Conservation (phyloP, 1,139 yeast genomes). For the Lodderomyces elongisporus region DNA sequence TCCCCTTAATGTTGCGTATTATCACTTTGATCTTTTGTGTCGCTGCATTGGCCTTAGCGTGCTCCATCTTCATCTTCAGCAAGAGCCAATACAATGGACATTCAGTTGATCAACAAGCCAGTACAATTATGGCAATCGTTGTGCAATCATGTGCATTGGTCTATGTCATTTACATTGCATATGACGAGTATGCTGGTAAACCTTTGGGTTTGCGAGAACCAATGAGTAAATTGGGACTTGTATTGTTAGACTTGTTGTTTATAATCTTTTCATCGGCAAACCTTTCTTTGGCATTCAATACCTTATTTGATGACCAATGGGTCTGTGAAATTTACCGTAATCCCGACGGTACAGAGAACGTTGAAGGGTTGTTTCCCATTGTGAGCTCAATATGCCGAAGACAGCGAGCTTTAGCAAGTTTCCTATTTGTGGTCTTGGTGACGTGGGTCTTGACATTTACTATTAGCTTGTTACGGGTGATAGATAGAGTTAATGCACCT, state of each 20-base stretch:
- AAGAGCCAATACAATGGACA: conserved; percentile 29
- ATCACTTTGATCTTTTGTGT: conserved; percentile 59
- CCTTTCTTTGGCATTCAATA: conserved; percentile 76
- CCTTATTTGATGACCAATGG: conserved; percentile 79
- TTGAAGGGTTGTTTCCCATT: conserved; percentile 23
- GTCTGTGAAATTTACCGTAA: conserved; percentile 47
- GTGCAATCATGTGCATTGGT: conserved; percentile 77
- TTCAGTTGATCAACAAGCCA: conserved; percentile 70
- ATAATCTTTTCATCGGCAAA: conserved; percentile 94
- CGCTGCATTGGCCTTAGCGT: conserved; percentile 64
- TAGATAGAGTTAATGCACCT: conserved; percentile 40
- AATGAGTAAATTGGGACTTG: conserved; percentile 69
- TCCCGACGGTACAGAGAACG: conserved; percentile 19
- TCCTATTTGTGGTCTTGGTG: conserved; percentile 66
- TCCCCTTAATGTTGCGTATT: conserved; percentile 73
- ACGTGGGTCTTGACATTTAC: conserved; percentile 86
- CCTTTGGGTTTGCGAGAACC: conserved; percentile 89
- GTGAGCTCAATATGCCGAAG: conserved; percentile 61
- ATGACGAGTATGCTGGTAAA: conserved; percentile 87
- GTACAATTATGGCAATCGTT: conserved; percentile 86
- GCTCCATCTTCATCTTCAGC: conserved; percentile 55
- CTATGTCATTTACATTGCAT: conserved; percentile 75
- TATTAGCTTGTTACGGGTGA: conserved; percentile 76
- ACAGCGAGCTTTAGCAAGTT: conserved; percentile 74
- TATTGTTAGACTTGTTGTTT: conserved; percentile 74